Evolutionary conservation across 2,329 filamentous ascomycete species (phyloP), one percentile per base, ranked within the genome.

Genomic region (Ceratocystis huliohia): DNA sequence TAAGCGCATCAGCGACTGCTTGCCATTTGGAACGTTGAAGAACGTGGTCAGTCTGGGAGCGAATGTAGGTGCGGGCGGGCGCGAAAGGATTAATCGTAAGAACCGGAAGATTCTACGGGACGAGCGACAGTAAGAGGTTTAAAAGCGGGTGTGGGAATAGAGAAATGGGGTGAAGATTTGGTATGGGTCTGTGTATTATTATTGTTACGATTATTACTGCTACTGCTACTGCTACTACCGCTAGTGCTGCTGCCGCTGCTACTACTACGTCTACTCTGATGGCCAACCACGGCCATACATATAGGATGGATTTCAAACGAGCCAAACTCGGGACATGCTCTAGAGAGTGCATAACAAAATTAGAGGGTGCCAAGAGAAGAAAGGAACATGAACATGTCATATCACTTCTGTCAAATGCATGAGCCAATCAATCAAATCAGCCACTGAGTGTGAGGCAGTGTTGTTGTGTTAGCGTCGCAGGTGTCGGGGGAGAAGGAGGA

Each of bases 11-110:
- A 84, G 84, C 48, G 92, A 97, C 75, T 91, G 93, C 20, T 77
- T 97, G 72, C 85, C 87, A 44, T 99, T 99, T 78, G 94, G 94
- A 0, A 96, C 84, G 66, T 75, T 99, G 77, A 84, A 86, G 73
- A 85, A 87, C 69, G 83, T 88, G 3, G 80, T 85, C 13, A 80
- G 79, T 2, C 71, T 84, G 64, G 37, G 63, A 22, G 63, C 67
- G 50, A 53, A 63, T 66, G 68, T 66, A 64, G 69, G 68, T 70
- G 66, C 67, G 28, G 66, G 65, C 66, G 66, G 66, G 67, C 64
- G 66, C 48, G 64, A 67, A 33, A 61, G 64, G 45, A 67, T 67
- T 41, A 63, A 57, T 20, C 65, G 65, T 46, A 67, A 67, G 61
- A 67, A 44, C 41, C 25, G 44, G 22, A 63, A 41, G 61, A 64